These are phyloP conservation scores for Xylaria polymorpha DNA, from an alignment of 2,329 filamentous ascomycete species.

Conservation along the genomic window DNA sequence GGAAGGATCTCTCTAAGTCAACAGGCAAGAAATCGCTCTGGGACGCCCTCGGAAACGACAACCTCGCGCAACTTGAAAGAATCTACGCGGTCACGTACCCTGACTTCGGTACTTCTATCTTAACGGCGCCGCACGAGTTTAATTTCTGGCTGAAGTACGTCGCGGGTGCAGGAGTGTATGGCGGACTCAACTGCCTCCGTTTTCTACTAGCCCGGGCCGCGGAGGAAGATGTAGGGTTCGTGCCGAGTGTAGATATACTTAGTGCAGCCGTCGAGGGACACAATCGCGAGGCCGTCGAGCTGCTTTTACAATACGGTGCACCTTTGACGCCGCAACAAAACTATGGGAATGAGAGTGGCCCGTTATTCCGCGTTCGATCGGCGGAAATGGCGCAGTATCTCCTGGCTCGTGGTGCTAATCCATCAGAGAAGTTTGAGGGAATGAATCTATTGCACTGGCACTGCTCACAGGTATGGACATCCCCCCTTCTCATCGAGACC, in stretches of 20 bases:
- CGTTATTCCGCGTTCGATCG: neutral
- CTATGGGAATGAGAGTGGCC: neutral
- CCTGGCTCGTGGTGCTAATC: neutral
- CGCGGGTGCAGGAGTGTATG: neutral
- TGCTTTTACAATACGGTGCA: neutral
- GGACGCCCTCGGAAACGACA: neutral
- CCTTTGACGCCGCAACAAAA: neutral
- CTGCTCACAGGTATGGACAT: neutral
- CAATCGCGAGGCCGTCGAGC: neutral
- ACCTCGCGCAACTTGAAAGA: neutral
- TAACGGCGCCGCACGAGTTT: neutral
- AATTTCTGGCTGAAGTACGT: slow-evolving; percentile 4
- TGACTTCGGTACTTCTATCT: neutral
- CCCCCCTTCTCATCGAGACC: neutral
- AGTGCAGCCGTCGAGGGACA: neutral
- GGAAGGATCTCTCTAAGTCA: neutral
- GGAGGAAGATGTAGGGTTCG: neutral
- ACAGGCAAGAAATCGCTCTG: neutral
- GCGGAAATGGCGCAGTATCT: neutral
- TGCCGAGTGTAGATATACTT: neutral
- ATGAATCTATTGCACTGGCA: slow-evolving; percentile 3
- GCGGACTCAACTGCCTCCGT: neutral
- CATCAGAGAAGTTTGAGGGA: neutral
- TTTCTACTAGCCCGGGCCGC: neutral
- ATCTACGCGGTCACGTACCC: slow-evolving; percentile 1